These are phyloP conservation scores for peach (Prunus persica) DNA, from an alignment of 306 rosid genomes.

Conservation along the genomic window DNA sequence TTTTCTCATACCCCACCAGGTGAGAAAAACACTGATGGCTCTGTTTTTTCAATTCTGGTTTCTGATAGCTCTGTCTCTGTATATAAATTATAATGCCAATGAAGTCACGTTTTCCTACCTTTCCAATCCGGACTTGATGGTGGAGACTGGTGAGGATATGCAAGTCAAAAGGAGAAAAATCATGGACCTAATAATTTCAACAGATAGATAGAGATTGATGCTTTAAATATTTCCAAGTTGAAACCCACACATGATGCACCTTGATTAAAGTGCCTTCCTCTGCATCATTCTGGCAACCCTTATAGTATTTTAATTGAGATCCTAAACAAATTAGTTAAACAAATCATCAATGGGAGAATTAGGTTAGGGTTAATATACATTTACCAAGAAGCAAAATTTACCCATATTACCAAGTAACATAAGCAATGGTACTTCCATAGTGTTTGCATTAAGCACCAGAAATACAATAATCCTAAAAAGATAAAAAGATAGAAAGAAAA, in stretches of 20 bases:
- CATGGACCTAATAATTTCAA: not conserved
- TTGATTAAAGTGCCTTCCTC: not conserved
- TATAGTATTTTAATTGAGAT: not conserved
- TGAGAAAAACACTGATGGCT: not conserved
- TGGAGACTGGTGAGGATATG: not conserved
- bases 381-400: not conserved
- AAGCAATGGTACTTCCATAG: slow-evolving; percentile 18
- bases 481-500: not conserved
- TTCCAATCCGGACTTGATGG: not conserved
- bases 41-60: not conserved
- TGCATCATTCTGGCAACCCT: not conserved
- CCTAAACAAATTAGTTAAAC: not conserved
- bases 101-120: not conserved
- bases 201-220: not conserved
- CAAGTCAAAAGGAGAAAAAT: not conserved
- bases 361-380: not conserved
- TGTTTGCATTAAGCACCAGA: slow-evolving; percentile 29
- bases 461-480: not conserved
- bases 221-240: slow-evolving; percentile 6
- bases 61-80: not conserved
- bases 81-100: not conserved
- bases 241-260: not conserved
- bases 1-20: not conserved
- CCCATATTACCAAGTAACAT: slow-evolving; percentile 3
- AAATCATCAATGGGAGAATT: not conserved